A percentile compares a stretch with the other conserved stretches of the same genome.
Evolutionary conservation across 257 asterid species (phyloP).

Genomic region (Solanum rostratum): DNA sequence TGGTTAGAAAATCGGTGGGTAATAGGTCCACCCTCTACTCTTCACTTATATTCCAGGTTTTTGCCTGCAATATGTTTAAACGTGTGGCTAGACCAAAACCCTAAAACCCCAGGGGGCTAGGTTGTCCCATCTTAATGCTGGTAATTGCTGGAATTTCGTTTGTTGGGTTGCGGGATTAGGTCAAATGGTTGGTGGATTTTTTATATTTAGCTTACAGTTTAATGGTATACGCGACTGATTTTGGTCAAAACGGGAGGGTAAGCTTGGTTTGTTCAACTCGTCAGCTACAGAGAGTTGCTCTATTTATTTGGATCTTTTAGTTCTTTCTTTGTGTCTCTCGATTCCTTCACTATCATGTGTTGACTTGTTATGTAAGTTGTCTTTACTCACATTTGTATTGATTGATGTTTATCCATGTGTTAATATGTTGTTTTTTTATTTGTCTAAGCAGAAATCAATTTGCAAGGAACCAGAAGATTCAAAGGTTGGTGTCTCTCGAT

Average conservation of each 20-base stretch:
- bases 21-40: not conserved
- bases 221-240: not conserved
- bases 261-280: not conserved
- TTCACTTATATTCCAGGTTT: not conserved
- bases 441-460: slow-evolving; percentile 57
- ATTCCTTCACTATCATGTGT: not conserved
- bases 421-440: not conserved
- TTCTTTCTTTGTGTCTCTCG: not conserved
- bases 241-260: not conserved
- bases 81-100: not conserved
- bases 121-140: not conserved
- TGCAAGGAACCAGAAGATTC: slow-evolving; percentile 65
- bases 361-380: not conserved
- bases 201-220: not conserved
- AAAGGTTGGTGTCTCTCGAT: slow-evolving; percentile 50
- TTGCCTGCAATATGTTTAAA: not conserved
- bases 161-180: not conserved
- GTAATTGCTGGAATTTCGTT: not conserved
- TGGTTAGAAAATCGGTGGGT: not conserved
- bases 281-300: no score
- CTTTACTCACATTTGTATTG: not conserved
- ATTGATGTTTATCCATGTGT: not conserved
- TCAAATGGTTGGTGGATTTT: not conserved
- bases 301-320: not conserved
- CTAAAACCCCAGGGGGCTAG: not conserved